phyloP scores from a whole-genome alignment of 495 filamentous ascomycete genomes.

The Sordaria brevicollis region DNA sequence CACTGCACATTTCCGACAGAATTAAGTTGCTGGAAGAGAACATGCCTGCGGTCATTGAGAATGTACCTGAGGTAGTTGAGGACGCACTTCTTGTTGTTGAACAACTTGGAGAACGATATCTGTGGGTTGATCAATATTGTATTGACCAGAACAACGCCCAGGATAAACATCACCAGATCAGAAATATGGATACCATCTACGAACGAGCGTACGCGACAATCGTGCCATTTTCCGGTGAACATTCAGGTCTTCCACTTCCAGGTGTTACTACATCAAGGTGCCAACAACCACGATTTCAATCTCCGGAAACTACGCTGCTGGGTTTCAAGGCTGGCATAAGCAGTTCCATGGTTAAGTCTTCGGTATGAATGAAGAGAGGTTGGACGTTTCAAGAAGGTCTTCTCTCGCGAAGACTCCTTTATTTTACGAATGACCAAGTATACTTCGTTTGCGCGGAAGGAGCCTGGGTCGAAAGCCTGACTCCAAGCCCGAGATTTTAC shows the following conservation, averaged over 20 bases:
- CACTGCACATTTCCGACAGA: too few relatives aligned
- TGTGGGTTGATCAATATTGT: constrained; percentile 8
- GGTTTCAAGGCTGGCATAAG: too few relatives aligned
- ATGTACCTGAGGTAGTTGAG: not conserved
- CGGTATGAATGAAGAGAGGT: constrained; percentile 20
- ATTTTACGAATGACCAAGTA: constrained; percentile 17
- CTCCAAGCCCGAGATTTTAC: too few relatives aligned
- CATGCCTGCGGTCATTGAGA: too few relatives aligned
- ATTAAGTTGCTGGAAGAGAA: too few relatives aligned
- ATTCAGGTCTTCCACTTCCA: not conserved
- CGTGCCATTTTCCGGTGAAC: not conserved
- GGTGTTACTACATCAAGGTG: not conserved
- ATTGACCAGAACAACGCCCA: not conserved
- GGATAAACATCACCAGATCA: not conserved
- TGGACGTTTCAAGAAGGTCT: constrained; percentile 34
- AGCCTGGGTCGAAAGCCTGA: too few relatives aligned
- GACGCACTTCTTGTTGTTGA: not conserved
- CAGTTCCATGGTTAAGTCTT: not conserved
- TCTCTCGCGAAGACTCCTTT: constrained; percentile 19
- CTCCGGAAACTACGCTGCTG: too few relatives aligned
- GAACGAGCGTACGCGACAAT: not conserved
- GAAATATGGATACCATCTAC: not conserved
- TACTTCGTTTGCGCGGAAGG: constrained; percentile 20
- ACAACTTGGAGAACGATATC: not conserved
- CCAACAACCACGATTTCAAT: too few relatives aligned